A percentile compares a stretch with the other conserved stretches of the same genome.
Conservation (phyloP, 192 early-diverging fungal species). For the Gaertneriomyces semiglobifer region DNA sequence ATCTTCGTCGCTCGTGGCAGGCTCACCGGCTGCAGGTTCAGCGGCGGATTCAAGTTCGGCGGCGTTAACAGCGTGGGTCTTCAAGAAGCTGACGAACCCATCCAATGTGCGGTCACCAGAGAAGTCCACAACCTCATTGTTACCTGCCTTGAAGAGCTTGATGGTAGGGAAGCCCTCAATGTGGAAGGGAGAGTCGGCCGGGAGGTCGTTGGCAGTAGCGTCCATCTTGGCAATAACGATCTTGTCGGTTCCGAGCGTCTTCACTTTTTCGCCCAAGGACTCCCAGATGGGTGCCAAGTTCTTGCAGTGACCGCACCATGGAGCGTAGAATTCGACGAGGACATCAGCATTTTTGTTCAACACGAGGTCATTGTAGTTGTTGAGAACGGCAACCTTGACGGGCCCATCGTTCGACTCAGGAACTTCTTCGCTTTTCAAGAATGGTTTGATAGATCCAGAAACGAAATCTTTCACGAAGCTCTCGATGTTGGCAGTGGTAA, state of each 20-base stretch:
- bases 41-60: not conserved
- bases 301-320: constrained; percentile 58
- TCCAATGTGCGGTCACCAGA: constrained; percentile 76
- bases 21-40: not conserved
- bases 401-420: constrained; percentile 82
- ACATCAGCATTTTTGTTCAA: constrained; percentile 84
- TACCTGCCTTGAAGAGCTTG: constrained; percentile 81
- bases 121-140: constrained; percentile 79
- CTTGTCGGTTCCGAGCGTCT: constrained; percentile 28
- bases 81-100: constrained; percentile 73
- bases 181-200: constrained; percentile 60
- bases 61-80: constrained; percentile 54
- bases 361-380: constrained; percentile 78
- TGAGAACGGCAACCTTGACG: constrained; percentile 87
- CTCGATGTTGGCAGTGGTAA: constrained; percentile 56
- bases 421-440: constrained; percentile 75
- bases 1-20: too few relatives aligned
- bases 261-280: constrained; percentile 63
- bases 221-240: constrained; percentile 93
- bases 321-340: constrained; percentile 86
- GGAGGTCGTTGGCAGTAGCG: constrained; percentile 91
- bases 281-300: constrained; percentile 76
- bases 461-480: constrained; percentile 65
- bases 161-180: constrained; percentile 94
- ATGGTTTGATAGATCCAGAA: constrained; percentile 66